Percentiles rank a stretch among this genome's conserved stretches.
Conservation (phyloP, 805 yeast species). For the Isabelozyma gotoi region DNA sequence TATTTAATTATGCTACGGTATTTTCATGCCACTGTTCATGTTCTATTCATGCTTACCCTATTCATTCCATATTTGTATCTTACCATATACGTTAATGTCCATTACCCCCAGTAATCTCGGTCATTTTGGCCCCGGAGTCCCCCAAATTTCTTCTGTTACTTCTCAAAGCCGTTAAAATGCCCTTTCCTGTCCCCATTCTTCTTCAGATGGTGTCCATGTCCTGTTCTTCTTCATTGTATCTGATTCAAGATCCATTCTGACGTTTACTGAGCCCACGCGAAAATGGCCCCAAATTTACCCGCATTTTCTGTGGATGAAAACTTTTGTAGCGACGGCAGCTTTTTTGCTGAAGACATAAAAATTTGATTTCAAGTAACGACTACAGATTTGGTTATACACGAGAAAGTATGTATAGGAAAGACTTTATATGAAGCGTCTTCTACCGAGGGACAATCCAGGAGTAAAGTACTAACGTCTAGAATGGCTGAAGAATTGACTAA, state of each 20-base stretch:
- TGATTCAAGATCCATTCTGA: not conserved
- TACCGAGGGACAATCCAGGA: too few species aligned
- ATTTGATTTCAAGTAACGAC: not conserved
- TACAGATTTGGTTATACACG: not conserved
- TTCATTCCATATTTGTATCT: not conserved
- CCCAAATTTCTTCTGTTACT: too few species aligned
- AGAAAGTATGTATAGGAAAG: not conserved
- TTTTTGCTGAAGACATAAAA: not conserved
- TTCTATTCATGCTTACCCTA: not conserved
- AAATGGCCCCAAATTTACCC: not conserved
- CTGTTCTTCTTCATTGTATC: too few species aligned
- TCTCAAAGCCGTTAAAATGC: too few species aligned
- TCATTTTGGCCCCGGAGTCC: too few species aligned
- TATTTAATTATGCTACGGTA: too few species aligned
- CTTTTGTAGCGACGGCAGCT: not conserved
- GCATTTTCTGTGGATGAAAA: not conserved
- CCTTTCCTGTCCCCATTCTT: too few species aligned
- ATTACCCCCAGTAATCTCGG: too few species aligned
- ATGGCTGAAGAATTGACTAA: slow-evolving; percentile 47
- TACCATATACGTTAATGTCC: not conserved
- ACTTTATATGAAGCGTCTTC: too few species aligned
- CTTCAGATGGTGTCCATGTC: too few species aligned
- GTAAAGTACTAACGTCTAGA: slow-evolving; percentile 5
- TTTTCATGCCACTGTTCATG: not conserved
- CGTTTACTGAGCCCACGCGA: not conserved